Evolutionary conservation across 352 stramenopile species (phyloP), one percentile per base, ranked within the genome.

Genomic region (Pythium aristosporum): DNA sequence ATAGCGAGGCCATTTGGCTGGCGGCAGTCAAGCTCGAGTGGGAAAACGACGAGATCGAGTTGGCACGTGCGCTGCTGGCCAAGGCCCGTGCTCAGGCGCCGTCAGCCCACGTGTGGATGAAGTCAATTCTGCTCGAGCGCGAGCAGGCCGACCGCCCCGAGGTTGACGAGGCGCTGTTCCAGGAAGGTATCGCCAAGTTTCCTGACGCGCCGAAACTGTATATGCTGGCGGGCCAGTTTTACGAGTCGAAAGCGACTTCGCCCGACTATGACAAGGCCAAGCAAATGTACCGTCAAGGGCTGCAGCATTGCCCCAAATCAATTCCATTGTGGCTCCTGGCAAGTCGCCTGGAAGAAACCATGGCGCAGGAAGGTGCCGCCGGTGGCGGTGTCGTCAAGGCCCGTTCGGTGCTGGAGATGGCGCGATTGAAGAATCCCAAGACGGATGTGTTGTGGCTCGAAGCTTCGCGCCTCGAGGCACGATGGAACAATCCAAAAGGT

Each of bases 11-110:
- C 7, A 96, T 98, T 63, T 97, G 87, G 91, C 76, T 99, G n/a
- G 97, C 97, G 6, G 96, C 96, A 9, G 89, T 99, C 16, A 99
- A 99, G 72, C 77, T 99, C 2, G 97, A 99, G 76, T 99, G 96
- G 94, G 97, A 99, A 75, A 99, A 97, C 61, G 95, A 97, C 57
- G 93, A 99, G 69, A 89, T 96, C n/a, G 91, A 98, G 51, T 76
- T 97, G 13, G 98, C 97, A 5, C 74, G 87, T 39, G 86, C 79
- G 18, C 61, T 97, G 13, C 62, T 97, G 28, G 83, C 77, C 2
- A 91, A 92, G 62, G 90, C 86, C 1, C 79, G 88, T 1, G 76
- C 79, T 16, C 77, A 94, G 61, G 95, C 93, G 4, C 86, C 91
- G 21, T 98, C 94, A 0, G 81, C 87, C 3, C 85, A 96, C 55